Base-by-base conservation (phyloP, 164 flowering plant genomes). In the Magnolia kwangsiensis region DNA sequence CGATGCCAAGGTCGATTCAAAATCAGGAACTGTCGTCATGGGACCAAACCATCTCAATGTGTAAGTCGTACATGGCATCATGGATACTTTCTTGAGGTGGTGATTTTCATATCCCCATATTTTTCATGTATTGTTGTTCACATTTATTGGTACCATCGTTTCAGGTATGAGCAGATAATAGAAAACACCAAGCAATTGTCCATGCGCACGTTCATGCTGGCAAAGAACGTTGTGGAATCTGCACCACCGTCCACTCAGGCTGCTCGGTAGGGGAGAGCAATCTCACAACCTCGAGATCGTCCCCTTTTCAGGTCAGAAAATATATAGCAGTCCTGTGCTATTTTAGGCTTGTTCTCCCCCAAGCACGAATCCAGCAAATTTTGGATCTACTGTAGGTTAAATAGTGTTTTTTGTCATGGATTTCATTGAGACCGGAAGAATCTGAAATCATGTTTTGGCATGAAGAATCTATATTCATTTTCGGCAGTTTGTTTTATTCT, bases 151-250 rank as follows among this genome's bases (percentile, higher is more conserved):
- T 50, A 13, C 51, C 51, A 20, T 24, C 8, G 4, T 63, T 79
- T 1, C 95, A 96, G 99, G 85, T 89, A 96, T 65, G 98, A 93
- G 80, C 95, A 96, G 75, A 87, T 96, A 72, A 93, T 96, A 66
- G 97, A 92, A 77, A 96, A 90, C 83, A 91, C 96, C 61, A 96
- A 93, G 78, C 84, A 89, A 18, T 77, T 96, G 7, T 89, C 95
- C 0, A 85, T 87, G 18, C 95, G 98, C 0, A 96, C 97, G n/a
- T 84, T 90, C 81, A 89, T 93, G 79, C 76, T 89, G 76, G 92
- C 90, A 14, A 84, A 80, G 75, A 97, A 91, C 77, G 85, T 93
- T 49, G 24, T 93, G 27, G 99, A 96, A 75, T 86, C 91, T 68
- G 82, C 89, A 9, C 91, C 86, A 71, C 91, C 86, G 69, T 58